Evolutionary conservation across 768 basidiomycete species (phyloP), one percentile per base, ranked within the genome.

Genomic region (Udeniomyces megalosporus): DNA sequence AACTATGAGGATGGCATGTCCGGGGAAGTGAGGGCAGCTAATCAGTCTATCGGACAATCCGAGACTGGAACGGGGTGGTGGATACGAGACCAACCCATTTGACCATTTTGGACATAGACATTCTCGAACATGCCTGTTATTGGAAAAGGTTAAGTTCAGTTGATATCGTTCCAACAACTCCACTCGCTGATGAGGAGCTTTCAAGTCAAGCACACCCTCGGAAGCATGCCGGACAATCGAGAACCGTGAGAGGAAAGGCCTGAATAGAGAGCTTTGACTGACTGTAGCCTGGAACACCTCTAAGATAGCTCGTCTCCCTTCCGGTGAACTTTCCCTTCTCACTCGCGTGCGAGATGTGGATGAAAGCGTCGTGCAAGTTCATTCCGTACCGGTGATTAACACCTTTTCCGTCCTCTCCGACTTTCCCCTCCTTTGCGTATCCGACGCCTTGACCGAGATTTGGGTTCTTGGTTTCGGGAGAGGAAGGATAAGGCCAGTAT

Each of bases 251-350:
- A n/a, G n/a, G n/a, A n/a, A n/a, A n/a, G n/a, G n/a, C n/a, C 1
- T 26, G 22, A 44, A 5, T n/a, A 6, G 20, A 10, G 49, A 6
- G 24, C 4, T 22, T 47, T 0, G 6, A 50, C 61, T 42, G 15
- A 63, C 62, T 49, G 45, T 65, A 65, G 8, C 63, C 63, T 0
- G 63, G 63, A 15, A 65, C n/a, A 10, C 63, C 63, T 20, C 63
- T 59, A 3, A 65, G 38, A 22, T 22, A 65, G 38, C 34, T 47
- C 2, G 63, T 65, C 48, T 65, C 63, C 58, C 49, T 65, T 14
- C 63, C 63, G 3, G 44, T 15, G 29, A 53, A 61, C 14, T 17
- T 44, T 10, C 60, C 60, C 24, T 38, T 45, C 31, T 35, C 42
- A 0, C 52, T 50, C 38, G 8, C 17, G 38, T 42, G 38, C 10